Evolutionary conservation across 352 stramenopile species (phyloP).

Genomic region (Globisporangium ultimum): DNA sequence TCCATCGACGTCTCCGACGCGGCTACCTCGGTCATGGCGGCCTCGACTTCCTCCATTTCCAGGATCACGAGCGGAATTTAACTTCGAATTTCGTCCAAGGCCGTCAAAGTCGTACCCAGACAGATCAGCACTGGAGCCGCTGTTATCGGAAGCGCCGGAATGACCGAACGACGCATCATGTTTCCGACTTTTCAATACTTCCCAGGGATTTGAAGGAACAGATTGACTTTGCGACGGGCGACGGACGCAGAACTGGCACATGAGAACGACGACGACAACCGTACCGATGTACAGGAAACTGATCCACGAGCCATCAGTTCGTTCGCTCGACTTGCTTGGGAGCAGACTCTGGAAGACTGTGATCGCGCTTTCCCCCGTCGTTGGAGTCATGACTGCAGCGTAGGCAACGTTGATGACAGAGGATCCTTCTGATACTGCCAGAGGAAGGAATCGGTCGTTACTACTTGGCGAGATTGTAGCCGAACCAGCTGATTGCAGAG

Average conservation of each 20-base stretch:
- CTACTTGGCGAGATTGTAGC: background rate
- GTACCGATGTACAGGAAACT: slow-evolving; percentile 16
- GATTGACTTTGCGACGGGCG: slow-evolving; percentile 5
- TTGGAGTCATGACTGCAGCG: background rate
- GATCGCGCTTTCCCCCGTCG: slow-evolving; percentile 4
- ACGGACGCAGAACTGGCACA: slow-evolving; percentile 26
- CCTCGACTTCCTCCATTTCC: background rate
- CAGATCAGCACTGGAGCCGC: background rate
- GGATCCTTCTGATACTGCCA: slow-evolving; percentile 30
- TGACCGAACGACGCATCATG: background rate
- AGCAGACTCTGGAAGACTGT: slow-evolving; percentile 36
- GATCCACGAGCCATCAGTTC: slow-evolving; percentile 21
- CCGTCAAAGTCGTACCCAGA: slow-evolving; percentile 18
- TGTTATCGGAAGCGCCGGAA: background rate
- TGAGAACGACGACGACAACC: slow-evolving; percentile 21
- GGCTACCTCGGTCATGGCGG: background rate
- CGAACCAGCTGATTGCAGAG: background rate
- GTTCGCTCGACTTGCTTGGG: slow-evolving; percentile 12
- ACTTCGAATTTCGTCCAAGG: slow-evolving; percentile 5
- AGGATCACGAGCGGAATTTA: background rate
- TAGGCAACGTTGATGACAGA: slow-evolving; percentile 22
- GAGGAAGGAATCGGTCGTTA: background rate
- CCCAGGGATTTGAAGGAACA: slow-evolving; percentile 1
- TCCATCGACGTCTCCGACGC: background rate
- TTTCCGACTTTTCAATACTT: background rate